These are phyloP conservation scores for Botryotinia calthae DNA, from an alignment of 2,329 filamentous ascomycete genomes.

Conservation along the genomic window DNA sequence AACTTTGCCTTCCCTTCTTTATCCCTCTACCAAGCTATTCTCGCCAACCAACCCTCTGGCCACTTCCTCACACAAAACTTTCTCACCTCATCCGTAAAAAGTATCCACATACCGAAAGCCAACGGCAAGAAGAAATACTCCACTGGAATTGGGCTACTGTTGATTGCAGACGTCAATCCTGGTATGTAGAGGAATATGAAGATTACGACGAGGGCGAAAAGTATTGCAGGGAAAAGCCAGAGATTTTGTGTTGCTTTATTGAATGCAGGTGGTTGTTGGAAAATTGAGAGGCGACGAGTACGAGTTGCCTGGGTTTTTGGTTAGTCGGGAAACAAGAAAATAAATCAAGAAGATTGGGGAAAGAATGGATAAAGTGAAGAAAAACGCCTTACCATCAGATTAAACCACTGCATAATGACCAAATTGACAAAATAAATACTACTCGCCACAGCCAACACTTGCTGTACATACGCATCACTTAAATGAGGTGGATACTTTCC, in stretches of 20 bases:
- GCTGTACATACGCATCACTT: slow-evolving; percentile 52
- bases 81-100: slow-evolving; percentile 63
- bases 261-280: slow-evolving; percentile 67
- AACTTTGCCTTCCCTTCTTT: not conserved
- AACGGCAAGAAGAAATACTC: slow-evolving; percentile 75
- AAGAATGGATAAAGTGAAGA: not conserved
- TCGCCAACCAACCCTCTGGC: slow-evolving; percentile 56
- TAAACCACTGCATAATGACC: slow-evolving; percentile 79
- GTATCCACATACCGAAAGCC: slow-evolving; percentile 62
- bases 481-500: slow-evolving; percentile 46
- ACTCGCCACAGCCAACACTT: slow-evolving; percentile 36
- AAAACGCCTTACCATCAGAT: slow-evolving; percentile 49
- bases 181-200: slow-evolving; percentile 69
- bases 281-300: slow-evolving; percentile 62
- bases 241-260: slow-evolving; percentile 59
- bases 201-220: slow-evolving; percentile 64
- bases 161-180: slow-evolving; percentile 56
- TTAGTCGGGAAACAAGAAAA: not conserved
- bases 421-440: slow-evolving; percentile 74
- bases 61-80: slow-evolving; percentile 60
- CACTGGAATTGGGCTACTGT: slow-evolving; percentile 61
- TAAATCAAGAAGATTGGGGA: not conserved
- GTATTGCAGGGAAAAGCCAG: slow-evolving; percentile 66
- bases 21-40: slow-evolving; percentile 57
- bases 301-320: slow-evolving; percentile 45